Base-by-base conservation (phyloP, 75 land plant genomes). In the Sequoia sempervirens region DNA sequence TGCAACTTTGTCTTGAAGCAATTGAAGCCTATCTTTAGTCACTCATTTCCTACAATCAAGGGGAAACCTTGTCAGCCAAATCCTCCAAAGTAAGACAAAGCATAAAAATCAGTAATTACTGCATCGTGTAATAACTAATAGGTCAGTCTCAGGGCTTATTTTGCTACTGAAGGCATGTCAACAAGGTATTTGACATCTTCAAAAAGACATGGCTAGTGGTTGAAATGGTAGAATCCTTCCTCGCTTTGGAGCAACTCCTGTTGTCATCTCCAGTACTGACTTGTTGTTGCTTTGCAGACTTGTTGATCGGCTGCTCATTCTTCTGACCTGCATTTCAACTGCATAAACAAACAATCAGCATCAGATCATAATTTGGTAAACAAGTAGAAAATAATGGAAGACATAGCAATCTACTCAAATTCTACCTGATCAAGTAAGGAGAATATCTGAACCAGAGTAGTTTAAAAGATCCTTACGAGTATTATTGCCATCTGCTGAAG, bases 171-270 rank as follows among this genome's bases (percentile, higher is more conserved):
- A 15, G 95, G 95, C 95, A 92, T 90, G 78, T 93, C 98, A 18
- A 94, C 96, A 82, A 80, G 93, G 91, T 96, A 96, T 46, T 90
- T 93, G 18, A 96, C 92, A 79, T 86, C 90, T 38, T 94, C 92
- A 86, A 96, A 96, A 20, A n/a, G 96, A 87, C 91, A 96, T 94
- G 46, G 98, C 84, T 17, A 96, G 83, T 75, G 98, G 92, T 79
- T 85, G 83, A 58, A 96, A 96, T 13, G 98, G 96, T 61, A 96
- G 89, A 47, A 92, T 87, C 96, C 94, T 96, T 89, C 96, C 98
- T 87, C 91, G 90, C 78, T 90, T 91, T 2, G 87, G 89, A 88
- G 88, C 91, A 76, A 85, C 91, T 10, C 85, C 94, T 23, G 41
- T 83, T 54, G 84, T 87, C 32, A 74, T 68, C 53, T 87, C 90